phyloP scores from a whole-genome alignment of 1,284 basidiomycete species.

The Sanghuangporus baumii region DNA sequence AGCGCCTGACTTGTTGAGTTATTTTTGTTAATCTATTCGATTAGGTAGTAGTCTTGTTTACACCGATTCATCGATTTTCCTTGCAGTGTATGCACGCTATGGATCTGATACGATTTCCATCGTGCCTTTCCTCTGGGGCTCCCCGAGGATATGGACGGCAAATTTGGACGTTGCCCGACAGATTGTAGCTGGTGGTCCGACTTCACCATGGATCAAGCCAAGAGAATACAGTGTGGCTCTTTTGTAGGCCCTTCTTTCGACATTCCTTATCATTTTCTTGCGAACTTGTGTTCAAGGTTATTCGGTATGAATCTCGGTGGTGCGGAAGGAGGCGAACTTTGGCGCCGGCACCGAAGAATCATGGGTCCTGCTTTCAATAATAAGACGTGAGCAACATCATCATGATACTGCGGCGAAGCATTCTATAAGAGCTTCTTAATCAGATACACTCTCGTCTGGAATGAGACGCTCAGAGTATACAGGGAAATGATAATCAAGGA shows the following conservation, averaged over 20 bases:
- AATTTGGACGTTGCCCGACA: conserved; percentile 46
- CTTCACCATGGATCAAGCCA: conserved; percentile 38
- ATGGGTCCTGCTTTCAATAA: conserved; percentile 45
- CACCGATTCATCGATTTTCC: background rate
- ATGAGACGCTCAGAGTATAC: conserved; percentile 36
- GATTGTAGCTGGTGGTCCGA: conserved; percentile 34
- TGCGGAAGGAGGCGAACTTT: conserved; percentile 36
- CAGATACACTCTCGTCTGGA: conserved; percentile 44
- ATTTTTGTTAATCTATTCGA: conserved; percentile 1
- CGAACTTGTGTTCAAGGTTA: conserved; percentile 25
- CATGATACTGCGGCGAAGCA: background rate
- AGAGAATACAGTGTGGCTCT: conserved; percentile 26
- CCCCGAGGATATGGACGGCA: conserved; percentile 37
- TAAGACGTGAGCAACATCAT: conserved; percentile 32
- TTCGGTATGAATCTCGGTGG: conserved; percentile 44
- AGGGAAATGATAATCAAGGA: conserved; percentile 39
- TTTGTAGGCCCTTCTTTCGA: conserved; percentile 25
- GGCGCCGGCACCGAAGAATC: conserved; percentile 45
- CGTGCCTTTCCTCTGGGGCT: conserved; percentile 36
- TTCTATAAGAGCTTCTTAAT: background rate
- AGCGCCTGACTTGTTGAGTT: conserved; percentile 28
- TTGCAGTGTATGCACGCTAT: conserved; percentile 34
- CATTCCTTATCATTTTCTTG: background rate
- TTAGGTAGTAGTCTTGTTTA: background rate
- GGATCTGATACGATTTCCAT: conserved; percentile 39